Conservation (phyloP, 2,329 filamentous ascomycete species). For the Periconia digitata region DNA sequence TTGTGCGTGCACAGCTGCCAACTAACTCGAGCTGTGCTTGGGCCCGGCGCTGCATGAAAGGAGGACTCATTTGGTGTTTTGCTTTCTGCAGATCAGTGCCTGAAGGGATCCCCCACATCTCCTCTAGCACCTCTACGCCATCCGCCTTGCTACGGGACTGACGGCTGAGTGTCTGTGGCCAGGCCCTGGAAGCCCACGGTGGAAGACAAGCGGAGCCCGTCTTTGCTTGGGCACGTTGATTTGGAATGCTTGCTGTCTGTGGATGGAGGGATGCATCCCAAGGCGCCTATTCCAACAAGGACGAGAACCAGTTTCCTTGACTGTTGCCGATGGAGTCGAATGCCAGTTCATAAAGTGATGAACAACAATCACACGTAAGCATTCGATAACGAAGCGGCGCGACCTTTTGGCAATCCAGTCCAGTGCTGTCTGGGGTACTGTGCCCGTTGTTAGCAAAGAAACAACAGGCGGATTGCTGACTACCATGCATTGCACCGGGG, state of each 20-base stretch:
- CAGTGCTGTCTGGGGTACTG: neutral
- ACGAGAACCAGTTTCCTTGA: too few species aligned
- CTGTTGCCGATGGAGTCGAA: too few species aligned
- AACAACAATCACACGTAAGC: neutral
- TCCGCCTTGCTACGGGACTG: too few species aligned
- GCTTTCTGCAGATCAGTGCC: neutral
- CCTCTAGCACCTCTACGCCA: too few species aligned
- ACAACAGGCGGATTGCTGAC: neutral
- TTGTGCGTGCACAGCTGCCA: constrained; percentile 12
- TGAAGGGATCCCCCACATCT: neutral
- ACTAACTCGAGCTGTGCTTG: constrained; percentile 11
- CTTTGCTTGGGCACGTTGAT: too few species aligned
- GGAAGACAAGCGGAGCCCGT: too few species aligned
- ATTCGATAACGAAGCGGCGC: neutral
- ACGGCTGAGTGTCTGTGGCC: too few species aligned
- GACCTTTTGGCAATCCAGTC: too few species aligned
- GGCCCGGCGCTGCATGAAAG: constrained; percentile 9
- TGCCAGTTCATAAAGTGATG: too few species aligned
- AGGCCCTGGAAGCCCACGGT: too few species aligned
- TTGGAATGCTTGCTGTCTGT: too few species aligned
- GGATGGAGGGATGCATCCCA: neutral
- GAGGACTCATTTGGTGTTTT: neutral
- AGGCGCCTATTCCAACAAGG: too few species aligned
- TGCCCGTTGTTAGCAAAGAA: neutral
- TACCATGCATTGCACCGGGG: neutral